Base-by-base conservation (phyloP, 2,329 filamentous ascomycete species). In the Colletotrichum brevisporum region DNA sequence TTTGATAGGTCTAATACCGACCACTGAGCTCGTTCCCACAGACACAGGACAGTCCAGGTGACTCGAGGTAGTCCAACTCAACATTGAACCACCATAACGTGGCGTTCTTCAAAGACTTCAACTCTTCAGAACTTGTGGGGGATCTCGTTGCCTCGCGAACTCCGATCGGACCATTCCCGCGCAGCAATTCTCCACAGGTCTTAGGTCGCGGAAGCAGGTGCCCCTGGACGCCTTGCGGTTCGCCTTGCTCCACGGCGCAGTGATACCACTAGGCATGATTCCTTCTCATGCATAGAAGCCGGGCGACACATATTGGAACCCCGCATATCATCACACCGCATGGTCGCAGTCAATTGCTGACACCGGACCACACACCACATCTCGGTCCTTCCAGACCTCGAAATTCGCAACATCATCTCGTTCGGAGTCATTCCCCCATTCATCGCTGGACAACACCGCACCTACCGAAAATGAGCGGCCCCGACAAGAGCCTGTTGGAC, bases 401-500 rank as follows among this genome's bases (percentile, higher is more conserved):
- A 31, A 13, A 50, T 13, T 50, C 12, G 6, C 18, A 53, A 18
- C 52, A 24, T 18, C 10, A 24, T 24, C 21, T 24, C 21, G 21
- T 3, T 24, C 21, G 21, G 21, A 24, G 21, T 15, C 5, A 12
- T 39, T 24, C 51, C 27, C 4, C 43, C 50, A 43, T 43, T 51
- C 27, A 16, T 39, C 43, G 13, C 26, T 1, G 4, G 39, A 2
- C 3, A 24, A 67, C 18, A 39, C 2, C 24, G 31, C n/a, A 15
- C 31, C 10, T 36, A 5, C n/a, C 36, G 24, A 15, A 24, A 16
- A 69, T 69, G 67, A 53, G 50, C 47, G 41, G 57, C 18, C 26
- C 57, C 36, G 86, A 88, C 72, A 82, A 79, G 69, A 83, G 83
- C 21, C 78, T 90, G 26, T 78, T 89, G 24, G 84, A 86, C 65